Evolutionary conservation across 768 basidiomycete species (phyloP).

Genomic region (Podaxis sp.): DNA sequence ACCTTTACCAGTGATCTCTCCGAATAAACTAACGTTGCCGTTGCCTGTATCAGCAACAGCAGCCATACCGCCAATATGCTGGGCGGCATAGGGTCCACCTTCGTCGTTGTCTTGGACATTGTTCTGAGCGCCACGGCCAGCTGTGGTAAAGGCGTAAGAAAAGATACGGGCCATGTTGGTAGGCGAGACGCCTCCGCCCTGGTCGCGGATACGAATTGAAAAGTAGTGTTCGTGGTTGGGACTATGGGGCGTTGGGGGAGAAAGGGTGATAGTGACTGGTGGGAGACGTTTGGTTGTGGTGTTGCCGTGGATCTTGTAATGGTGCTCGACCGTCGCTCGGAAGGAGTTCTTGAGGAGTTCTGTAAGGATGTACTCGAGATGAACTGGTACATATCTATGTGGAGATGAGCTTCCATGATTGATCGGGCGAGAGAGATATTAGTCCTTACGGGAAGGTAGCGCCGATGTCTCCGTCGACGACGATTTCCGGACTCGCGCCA

Average conservation of each 20-base stretch:
- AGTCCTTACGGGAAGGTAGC: conserved; percentile 74
- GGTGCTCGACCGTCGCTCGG: conserved; percentile 82
- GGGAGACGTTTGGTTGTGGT: conserved; percentile 44
- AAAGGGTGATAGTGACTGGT: conserved; percentile 71
- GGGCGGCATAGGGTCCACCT: conserved; percentile 77
- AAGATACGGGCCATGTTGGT: conserved; percentile 77
- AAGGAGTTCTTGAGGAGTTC: conserved; percentile 91
- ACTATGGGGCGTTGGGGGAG: conserved; percentile 43
- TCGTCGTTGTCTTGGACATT: conserved; percentile 40
- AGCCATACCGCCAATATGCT: conserved; percentile 72
- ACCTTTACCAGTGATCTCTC: conserved; percentile 75
- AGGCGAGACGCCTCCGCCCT: conserved; percentile 81
- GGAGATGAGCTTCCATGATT: conserved; percentile 10
- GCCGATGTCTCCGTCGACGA: conserved; percentile 69
- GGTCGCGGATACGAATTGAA: conserved; percentile 78
- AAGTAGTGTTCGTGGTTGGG: conserved; percentile 45
- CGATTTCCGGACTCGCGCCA: conserved; percentile 63
- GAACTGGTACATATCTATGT: conserved; percentile 79
- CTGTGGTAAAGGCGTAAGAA: conserved; percentile 91
- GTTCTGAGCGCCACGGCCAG: conserved; percentile 45
- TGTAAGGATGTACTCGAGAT: conserved; percentile 88
- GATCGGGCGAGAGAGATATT: neutral
- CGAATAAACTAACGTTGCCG: conserved; percentile 58
- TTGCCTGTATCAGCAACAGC: conserved; percentile 45
- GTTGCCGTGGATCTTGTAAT: conserved; percentile 24